Evolutionary conservation across 2,329 filamentous ascomycete species (phyloP), one percentile per base, ranked within the genome.

Genomic region (Calycina marina): DNA sequence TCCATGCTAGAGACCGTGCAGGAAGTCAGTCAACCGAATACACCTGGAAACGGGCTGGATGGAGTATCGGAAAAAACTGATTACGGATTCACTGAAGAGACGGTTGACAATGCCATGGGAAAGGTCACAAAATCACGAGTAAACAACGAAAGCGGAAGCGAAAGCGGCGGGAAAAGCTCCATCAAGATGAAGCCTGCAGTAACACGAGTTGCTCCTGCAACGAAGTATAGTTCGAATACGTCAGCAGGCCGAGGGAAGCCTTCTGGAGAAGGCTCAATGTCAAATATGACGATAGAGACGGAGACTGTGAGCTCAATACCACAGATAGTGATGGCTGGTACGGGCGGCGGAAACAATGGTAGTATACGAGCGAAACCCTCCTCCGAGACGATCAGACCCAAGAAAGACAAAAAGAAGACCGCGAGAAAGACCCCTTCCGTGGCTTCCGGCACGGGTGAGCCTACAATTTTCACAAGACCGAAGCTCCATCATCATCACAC

Each of bases 261-360:
- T 16, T 53, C 59, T 8, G 61, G 66, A 31, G 82, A 93, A 51
- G 76, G 74, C n/a, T 78, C 81, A 20, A 69, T 77, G 36, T 75
- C 79, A 50, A 90, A 83, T 47, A 94, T 98, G 85, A 96, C 84
- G 6, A 88, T 96, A 10, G 90, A 98, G 60, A 94, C 90, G 0
- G 90, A 98, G 56, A 93, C 86, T 1, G 90, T 98, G 22, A 79
- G 74, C 26, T 93, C 86, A 3, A 80, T 94, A 34, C 84, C 86
- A 8, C 86, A 93, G 50, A 70, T 86, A 16, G 73, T 78, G 6
- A 63, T 93, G 18, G 71, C 71, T 18, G 71, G 71, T n/a, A 73
- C 74, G 13, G 65, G 69, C 12, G 76, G 79, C 26, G 72, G 80
- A 29, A 59, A 61, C 16, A 73, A 65, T 46, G 76, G 80, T 26